Conservation (phyloP, 768 basidiomycete species). For the Kwoniella dejecticola region DNA sequence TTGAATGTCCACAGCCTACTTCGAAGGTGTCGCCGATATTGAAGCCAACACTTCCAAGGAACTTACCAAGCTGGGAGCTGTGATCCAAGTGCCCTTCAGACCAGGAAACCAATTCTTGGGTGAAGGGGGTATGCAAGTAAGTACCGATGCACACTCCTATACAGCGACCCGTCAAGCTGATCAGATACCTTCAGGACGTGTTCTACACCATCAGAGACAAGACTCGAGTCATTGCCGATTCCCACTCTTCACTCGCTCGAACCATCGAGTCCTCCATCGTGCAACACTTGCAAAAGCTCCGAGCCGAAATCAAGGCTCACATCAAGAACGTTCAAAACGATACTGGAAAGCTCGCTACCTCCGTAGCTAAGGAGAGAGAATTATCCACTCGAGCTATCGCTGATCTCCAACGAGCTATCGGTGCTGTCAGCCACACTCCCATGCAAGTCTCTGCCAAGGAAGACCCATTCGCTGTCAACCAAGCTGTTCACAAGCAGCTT, state of each 20-base stretch:
- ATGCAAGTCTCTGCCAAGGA: constrained; percentile 75
- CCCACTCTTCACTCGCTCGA: constrained; percentile 91
- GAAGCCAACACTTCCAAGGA: constrained; percentile 93
- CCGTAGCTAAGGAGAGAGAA: constrained; percentile 91
- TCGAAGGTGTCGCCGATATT: constrained; percentile 77
- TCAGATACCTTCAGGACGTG: constrained; percentile 66
- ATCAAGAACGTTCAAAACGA: constrained; percentile 96
- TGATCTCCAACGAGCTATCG: constrained; percentile 81
- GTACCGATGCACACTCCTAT: constrained; percentile 2
- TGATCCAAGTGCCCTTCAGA: constrained; percentile 95
- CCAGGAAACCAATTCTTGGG: constrained; percentile 96
- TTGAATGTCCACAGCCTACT: too few species aligned
- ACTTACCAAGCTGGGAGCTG: constrained; percentile 86
- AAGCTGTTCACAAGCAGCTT: constrained; percentile 55
- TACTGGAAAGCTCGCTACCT: constrained; percentile 85
- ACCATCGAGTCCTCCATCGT: constrained; percentile 97
- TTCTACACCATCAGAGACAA: constrained; percentile 92
- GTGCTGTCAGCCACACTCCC: constrained; percentile 93
- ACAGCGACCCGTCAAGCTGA: not conserved
- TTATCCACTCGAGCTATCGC: constrained; percentile 79
- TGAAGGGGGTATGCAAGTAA: constrained; percentile 84
- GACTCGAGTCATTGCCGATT: constrained; percentile 88
- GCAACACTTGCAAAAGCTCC: constrained; percentile 94
- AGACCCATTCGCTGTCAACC: constrained; percentile 72
- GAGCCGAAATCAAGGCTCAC: constrained; percentile 94